phyloP scores from a whole-genome alignment of 108 stramenopile species.

The Discostella pseudostelligera region DNA sequence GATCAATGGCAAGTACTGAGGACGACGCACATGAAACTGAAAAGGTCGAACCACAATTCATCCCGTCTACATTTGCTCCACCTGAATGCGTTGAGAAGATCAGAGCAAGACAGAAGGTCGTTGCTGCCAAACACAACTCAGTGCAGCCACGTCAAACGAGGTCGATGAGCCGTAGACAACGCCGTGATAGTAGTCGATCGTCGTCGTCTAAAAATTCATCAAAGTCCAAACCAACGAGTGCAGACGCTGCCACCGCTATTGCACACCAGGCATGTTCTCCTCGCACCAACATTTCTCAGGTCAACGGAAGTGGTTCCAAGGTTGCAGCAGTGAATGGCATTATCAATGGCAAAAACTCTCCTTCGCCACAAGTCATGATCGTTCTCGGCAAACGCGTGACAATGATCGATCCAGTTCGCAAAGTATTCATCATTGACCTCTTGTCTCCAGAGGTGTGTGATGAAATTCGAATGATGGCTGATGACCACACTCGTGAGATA shows the following conservation, averaged over 20 bases:
- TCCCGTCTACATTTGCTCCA: constrained; percentile 45
- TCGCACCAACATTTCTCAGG: constrained; percentile 6
- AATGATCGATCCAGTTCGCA: constrained; percentile 42
- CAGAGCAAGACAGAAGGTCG: constrained; percentile 11
- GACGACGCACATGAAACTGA: not conserved
- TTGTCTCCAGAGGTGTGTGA: constrained; percentile 51
- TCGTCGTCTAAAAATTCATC: not conserved
- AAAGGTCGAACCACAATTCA: constrained; percentile 2
- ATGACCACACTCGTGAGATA: constrained; percentile 38
- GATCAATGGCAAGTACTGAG: not conserved
- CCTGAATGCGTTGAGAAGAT: constrained; percentile 26
- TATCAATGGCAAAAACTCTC: not conserved
- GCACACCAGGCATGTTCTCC: constrained; percentile 29
- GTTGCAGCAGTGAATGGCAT: not conserved
- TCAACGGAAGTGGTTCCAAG: constrained; percentile 3
- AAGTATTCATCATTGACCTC: constrained; percentile 54
- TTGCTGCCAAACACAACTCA: not conserved
- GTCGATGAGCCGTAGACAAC: constrained; percentile 4
- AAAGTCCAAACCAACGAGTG: not conserved
- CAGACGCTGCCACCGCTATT: not conserved
- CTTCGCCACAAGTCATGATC: constrained; percentile 21
- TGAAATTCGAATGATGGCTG: constrained; percentile 45
- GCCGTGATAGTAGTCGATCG: not conserved
- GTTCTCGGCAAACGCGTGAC: constrained; percentile 45
- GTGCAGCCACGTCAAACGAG: constrained; percentile 5